phyloP scores from a whole-genome alignment of 495 filamentous ascomycete genomes.

The Bathelium albidoporum region DNA sequence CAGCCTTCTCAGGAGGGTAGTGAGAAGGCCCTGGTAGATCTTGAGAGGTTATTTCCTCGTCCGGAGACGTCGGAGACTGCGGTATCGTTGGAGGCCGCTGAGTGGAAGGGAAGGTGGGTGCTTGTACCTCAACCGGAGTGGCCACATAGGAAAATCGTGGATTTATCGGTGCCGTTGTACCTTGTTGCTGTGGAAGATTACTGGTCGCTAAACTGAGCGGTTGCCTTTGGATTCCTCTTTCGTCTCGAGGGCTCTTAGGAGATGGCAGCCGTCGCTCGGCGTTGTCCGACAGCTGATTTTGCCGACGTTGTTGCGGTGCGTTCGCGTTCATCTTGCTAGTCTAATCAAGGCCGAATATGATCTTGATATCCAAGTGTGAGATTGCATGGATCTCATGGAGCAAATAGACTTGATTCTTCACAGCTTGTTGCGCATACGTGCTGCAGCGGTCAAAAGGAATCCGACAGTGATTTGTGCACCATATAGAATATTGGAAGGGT shows the following conservation, averaged over 20 bases:
- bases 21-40: not conserved
- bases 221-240: not conserved
- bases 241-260: not conserved
- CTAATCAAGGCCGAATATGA: not conserved
- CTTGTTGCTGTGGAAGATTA: not conserved
- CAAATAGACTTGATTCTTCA: not conserved
- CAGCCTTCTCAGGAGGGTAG: constrained; percentile 7
- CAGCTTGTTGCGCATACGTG: not conserved
- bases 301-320: not conserved
- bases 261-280: not conserved
- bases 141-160: constrained; percentile 1
- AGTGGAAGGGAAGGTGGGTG: not conserved
- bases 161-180: not conserved
- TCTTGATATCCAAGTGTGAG: not conserved
- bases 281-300: not conserved
- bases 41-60: not conserved
- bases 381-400: not conserved
- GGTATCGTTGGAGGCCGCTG: constrained; percentile 7
- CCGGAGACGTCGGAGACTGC: constrained; percentile 9
- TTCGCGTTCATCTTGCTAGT: not conserved
- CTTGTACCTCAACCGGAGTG: not conserved
- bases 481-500: not conserved
- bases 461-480: not conserved
- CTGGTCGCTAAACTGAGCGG: not conserved
- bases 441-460: not conserved